phyloP scores from a whole-genome alignment of 2,329 filamentous ascomycete species.

The Gnomoniopsis sp. region DNA sequence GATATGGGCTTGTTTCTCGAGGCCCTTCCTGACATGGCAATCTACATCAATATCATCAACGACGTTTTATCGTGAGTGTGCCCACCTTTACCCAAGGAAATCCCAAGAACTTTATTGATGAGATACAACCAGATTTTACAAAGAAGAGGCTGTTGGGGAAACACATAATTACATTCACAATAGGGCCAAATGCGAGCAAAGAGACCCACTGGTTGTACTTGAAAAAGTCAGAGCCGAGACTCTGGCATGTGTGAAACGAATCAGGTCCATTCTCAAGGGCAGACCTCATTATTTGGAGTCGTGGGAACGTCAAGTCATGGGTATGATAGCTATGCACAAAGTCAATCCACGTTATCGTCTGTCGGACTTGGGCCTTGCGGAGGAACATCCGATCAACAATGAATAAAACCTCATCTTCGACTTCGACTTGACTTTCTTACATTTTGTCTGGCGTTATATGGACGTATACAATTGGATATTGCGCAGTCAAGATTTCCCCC shows the following conservation, averaged over 20 bases:
- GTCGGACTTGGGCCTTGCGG: background rate
- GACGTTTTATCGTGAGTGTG: constrained; percentile 1
- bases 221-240: background rate
- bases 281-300: background rate
- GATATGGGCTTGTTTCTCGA: background rate
- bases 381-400: background rate
- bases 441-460: too few species aligned
- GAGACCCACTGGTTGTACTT: background rate
- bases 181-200: background rate
- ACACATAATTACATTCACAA: constrained; percentile 1
- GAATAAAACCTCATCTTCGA: background rate
- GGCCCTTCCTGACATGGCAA: background rate
- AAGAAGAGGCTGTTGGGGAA: background rate
- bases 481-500: too few species aligned
- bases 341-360: background rate
- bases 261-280: background rate
- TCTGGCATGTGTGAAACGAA: background rate
- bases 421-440: too few species aligned
- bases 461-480: too few species aligned
- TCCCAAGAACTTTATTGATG: background rate
- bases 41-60: background rate
- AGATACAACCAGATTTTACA: background rate
- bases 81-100: background rate
- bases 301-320: constrained; percentile 3
- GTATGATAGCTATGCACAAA: constrained; percentile 1